Conservation (phyloP, 108 stramenopile genomes). For the Bacterosira constricta region DNA sequence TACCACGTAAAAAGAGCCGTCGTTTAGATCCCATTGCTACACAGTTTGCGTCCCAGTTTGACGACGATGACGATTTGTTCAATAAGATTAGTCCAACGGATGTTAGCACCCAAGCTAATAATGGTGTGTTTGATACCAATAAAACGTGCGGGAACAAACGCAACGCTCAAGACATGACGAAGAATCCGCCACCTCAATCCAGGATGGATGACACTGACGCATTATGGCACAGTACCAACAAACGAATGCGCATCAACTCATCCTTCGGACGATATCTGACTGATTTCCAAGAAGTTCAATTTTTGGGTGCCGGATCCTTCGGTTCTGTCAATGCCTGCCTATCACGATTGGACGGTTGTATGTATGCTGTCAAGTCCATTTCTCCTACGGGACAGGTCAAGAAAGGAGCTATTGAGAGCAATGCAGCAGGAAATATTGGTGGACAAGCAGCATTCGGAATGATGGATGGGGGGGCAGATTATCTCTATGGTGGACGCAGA, state of each 20-base stretch:
- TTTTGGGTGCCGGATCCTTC: slow-evolving; percentile 47
- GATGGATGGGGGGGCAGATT: neutral
- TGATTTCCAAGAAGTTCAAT: slow-evolving; percentile 44
- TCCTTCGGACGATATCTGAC: slow-evolving; percentile 38
- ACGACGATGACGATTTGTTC: neutral
- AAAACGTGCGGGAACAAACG: neutral
- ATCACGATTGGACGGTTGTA: slow-evolving; percentile 46
- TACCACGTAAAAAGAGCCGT: neutral
- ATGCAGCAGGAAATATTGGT: neutral
- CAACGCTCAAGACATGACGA: neutral
- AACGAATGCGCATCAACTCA: neutral
- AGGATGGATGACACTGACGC: slow-evolving; percentile 19
- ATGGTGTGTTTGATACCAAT: neutral
- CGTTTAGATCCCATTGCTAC: neutral
- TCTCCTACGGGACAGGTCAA: slow-evolving; percentile 20
- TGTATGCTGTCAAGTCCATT: slow-evolving; percentile 49
- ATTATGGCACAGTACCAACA: neutral
- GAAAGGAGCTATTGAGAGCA: neutral
- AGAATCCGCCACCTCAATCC: slow-evolving; percentile 1
- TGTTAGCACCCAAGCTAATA: slow-evolving; percentile 17
- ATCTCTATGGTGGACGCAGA: neutral
- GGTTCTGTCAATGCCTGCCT: slow-evolving; percentile 45
- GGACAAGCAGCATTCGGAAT: neutral
- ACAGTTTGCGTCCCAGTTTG: neutral
- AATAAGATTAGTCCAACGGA: slow-evolving; percentile 63